Conservation (phyloP, 371 early-diverging fungal species). For the Circinella minor region DNA sequence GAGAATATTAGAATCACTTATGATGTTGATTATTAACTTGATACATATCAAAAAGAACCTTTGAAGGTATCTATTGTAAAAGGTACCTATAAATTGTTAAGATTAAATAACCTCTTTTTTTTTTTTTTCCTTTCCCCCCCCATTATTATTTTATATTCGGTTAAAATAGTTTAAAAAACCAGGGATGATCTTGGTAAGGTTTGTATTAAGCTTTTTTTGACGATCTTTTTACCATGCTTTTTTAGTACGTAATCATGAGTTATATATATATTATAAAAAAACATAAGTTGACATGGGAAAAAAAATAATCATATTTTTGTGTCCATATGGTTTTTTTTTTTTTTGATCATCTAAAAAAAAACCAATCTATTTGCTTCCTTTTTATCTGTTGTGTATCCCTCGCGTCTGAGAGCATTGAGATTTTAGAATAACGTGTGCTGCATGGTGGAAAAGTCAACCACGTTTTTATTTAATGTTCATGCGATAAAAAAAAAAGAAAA, state of each 20-base stretch:
- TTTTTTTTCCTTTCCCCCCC: neutral
- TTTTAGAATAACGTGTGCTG: constrained; percentile 24
- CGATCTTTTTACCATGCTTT: constrained; percentile 31
- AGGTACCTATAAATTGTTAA: no score
- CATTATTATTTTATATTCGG: no score
- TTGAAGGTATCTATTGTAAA: no score
- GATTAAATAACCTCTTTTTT: neutral
- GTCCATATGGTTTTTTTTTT: neutral
- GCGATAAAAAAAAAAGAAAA: no score
- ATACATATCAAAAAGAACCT: no score
- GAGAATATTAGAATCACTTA: no score
- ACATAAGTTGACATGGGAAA: no score
- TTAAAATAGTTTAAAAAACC: constrained; percentile 25
- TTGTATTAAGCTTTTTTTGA: constrained; percentile 29
- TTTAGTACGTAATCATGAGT: no score
- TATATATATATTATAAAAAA: no score
- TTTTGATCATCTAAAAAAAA: neutral
- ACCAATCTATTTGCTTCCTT: no score
- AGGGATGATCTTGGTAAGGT: constrained; percentile 34
- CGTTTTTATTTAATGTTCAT: neutral
- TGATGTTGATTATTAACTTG: no score
- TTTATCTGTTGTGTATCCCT: neutral
- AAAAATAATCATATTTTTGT: constrained; percentile 17
- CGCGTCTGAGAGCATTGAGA: no score
- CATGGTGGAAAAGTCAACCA: constrained; percentile 22